Percentiles rank a stretch among this genome's conserved stretches.
phyloP scores from a whole-genome alignment of 2,329 filamentous ascomycete species.

The Nigrospora sphaerica region DNA sequence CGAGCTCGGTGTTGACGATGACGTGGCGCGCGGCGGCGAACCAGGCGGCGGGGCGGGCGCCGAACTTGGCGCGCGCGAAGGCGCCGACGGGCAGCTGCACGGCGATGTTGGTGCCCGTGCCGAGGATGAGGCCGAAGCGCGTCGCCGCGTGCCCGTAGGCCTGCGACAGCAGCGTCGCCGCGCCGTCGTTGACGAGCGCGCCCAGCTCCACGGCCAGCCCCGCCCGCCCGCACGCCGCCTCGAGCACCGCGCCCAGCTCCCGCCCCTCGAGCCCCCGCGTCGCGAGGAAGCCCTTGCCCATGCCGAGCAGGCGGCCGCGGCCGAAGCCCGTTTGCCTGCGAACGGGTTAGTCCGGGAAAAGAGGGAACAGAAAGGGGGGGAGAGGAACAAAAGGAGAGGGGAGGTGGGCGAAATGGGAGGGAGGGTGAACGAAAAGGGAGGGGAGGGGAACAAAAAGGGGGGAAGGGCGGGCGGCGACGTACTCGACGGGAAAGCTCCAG shows the following conservation, averaged over 20 bases:
- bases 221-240: slow-evolving; percentile 41
- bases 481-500: slow-evolving; percentile 68
- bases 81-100: slow-evolving; percentile 54
- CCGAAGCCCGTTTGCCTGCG: slow-evolving; percentile 57
- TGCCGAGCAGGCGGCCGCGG: slow-evolving; percentile 50
- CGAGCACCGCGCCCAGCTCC: slow-evolving; percentile 53
- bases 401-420: background rate
- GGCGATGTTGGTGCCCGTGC: slow-evolving; percentile 61
- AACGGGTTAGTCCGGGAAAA: too few relatives aligned
- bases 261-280: slow-evolving; percentile 50
- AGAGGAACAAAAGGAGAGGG: too few relatives aligned
- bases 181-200: slow-evolving; percentile 61
- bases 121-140: slow-evolving; percentile 58
- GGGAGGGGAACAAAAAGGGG: background rate
- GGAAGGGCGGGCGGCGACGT: slow-evolving; percentile 20
- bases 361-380: too few relatives aligned
- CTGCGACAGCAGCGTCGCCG: slow-evolving; percentile 58
- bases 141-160: slow-evolving; percentile 53
- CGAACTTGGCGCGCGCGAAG: slow-evolving; percentile 50
- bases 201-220: slow-evolving; percentile 48
- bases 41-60: slow-evolving; percentile 46
- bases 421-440: background rate
- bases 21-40: slow-evolving; percentile 53
- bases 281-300: slow-evolving; percentile 62
- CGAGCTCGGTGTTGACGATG: slow-evolving; percentile 60